Base-by-base conservation (phyloP, 139 green algal genomes). In the Chlorella sp. region DNA sequence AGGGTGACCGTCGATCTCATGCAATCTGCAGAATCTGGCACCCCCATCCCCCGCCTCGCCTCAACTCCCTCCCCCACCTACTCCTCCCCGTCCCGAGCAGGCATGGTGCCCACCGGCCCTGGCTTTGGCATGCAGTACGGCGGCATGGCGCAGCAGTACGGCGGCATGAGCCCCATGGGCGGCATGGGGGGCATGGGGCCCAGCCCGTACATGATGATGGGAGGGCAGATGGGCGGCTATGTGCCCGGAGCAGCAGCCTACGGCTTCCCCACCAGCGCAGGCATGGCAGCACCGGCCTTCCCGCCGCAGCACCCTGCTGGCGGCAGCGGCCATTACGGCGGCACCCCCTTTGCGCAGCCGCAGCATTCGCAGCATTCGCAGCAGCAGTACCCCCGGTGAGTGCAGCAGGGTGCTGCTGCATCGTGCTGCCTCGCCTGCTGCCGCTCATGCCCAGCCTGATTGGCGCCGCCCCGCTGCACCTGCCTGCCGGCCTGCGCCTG, bases 201-300 rank as follows among this genome's bases (percentile, higher is more conserved):
- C 64, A 71, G 64, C n/a, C 75, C 75, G 11, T 82, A 82, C 47
- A 64, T 64, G 32, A 71, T 82, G 56, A 82, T 81, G 74, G 57
- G 57, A 60, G 55, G 55, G 3, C 56, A 70, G 25, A 82, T 82
- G 75, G 75, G 56, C 21, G 39, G 21, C 56, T 82, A 71, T 60
- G 56, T 60, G 23, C 30, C 75, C 34, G 75, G 56, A 16, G 68
- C 68, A 51, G 34, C 55, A 23, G 44, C 56, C 34, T 82, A 57
- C 38, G 75, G 34, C 34, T 82, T 71, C 75, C 75, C 74, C 20
- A 17, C 15, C 2, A 28, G 74, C n/a, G 74, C 51, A 16, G 55
- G 41, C 32, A 44, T 81, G 51, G 23, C 70, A 51, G 51, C 26
- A 18, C 69, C 64, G 3, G 28, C 64, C n/a, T 71, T 71, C 64